phyloP scores from a whole-genome alignment of 768 basidiomycete genomes.

The Suillus subalutaceus region DNA sequence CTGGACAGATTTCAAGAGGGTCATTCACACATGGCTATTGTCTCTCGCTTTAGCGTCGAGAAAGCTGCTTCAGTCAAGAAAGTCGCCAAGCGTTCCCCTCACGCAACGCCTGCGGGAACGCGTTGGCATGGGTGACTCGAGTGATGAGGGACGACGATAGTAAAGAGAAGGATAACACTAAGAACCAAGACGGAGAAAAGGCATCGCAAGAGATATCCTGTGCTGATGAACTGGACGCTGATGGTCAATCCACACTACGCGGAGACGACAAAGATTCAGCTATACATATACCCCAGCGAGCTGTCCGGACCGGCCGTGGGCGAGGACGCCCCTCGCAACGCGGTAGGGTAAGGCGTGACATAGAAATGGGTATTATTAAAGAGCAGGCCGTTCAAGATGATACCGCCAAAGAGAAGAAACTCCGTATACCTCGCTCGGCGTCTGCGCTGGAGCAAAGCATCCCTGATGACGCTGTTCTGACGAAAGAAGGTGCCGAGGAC shows the following conservation, averaged over 20 bases:
- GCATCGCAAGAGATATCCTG: constrained; percentile 32
- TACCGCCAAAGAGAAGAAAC: constrained; percentile 25
- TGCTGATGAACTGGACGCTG: constrained; percentile 35
- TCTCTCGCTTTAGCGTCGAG: constrained; percentile 72
- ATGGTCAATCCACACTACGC: constrained; percentile 33
- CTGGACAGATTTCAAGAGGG: constrained; percentile 91
- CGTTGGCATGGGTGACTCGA: constrained; percentile 73
- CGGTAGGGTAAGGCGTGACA: constrained; percentile 22
- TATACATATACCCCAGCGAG: constrained; percentile 18
- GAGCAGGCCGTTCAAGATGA: constrained; percentile 11
- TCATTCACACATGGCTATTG: constrained; percentile 90
- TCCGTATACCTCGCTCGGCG: constrained; percentile 34
- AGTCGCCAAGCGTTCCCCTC: constrained; percentile 74
- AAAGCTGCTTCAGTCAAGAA: constrained; percentile 83
- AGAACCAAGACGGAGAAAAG: constrained; percentile 22
- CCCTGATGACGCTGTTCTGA: constrained; percentile 86
- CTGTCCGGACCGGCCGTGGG: constrained; percentile 18
- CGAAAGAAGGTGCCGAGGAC: constrained; percentile 76
- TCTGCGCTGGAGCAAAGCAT: constrained; percentile 75
- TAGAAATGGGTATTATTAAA: constrained; percentile 25
- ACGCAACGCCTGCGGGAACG: constrained; percentile 76
- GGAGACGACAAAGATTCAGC: constrained; percentile 24
- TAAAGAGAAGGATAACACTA: constrained; percentile 24
- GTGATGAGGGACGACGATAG: constrained; percentile 39
- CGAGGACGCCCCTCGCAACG: constrained; percentile 16